Percentiles rank a stretch among this genome's conserved stretches.
These are phyloP conservation scores for Kondoa malvinella DNA, from an alignment of 768 basidiomycete species.

Conservation along the genomic window DNA sequence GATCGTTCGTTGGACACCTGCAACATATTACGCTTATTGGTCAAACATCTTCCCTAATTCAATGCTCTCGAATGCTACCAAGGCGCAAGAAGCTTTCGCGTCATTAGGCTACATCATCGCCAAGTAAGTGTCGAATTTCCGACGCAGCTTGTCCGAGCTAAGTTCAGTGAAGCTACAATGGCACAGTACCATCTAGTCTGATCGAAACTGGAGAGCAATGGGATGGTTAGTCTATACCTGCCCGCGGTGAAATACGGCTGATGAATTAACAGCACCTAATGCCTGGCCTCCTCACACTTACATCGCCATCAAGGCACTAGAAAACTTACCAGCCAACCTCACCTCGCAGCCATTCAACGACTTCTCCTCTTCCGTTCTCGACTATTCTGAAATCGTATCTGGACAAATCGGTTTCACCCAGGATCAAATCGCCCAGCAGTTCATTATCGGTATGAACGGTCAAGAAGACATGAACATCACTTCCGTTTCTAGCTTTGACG, in stretches of 20 bases:
- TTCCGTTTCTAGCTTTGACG: constrained; percentile 4
- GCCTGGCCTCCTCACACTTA: constrained; percentile 63
- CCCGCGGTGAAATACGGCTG: constrained; percentile 10
- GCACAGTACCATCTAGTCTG: constrained; percentile 66
- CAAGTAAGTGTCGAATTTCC: constrained; percentile 28
- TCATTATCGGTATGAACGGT: constrained; percentile 32
- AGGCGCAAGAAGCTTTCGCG: constrained; percentile 57
- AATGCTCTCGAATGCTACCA: constrained; percentile 41
- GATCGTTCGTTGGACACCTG: constrained; percentile 51
- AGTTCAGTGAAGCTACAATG: constrained; percentile 45
- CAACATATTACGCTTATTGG: constrained; percentile 53
- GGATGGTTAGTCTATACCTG: constrained; percentile 30
- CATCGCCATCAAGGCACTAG: constrained; percentile 59
- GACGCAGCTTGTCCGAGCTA: not conserved
- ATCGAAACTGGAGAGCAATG: constrained; percentile 65
- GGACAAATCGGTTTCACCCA: constrained; percentile 73
- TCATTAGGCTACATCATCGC: constrained; percentile 60
- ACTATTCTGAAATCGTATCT: constrained; percentile 50
- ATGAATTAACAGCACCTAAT: constrained; percentile 43
- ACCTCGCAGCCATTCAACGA: constrained; percentile 43
- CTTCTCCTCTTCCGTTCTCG: constrained; percentile 38
- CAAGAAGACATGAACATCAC: constrained; percentile 5
- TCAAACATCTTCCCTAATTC: constrained; percentile 64
- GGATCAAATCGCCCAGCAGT: constrained; percentile 52
- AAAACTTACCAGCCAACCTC: constrained; percentile 54